phyloP scores from a whole-genome alignment of 441 rosid species.

The Adansonia madagascariensis region DNA sequence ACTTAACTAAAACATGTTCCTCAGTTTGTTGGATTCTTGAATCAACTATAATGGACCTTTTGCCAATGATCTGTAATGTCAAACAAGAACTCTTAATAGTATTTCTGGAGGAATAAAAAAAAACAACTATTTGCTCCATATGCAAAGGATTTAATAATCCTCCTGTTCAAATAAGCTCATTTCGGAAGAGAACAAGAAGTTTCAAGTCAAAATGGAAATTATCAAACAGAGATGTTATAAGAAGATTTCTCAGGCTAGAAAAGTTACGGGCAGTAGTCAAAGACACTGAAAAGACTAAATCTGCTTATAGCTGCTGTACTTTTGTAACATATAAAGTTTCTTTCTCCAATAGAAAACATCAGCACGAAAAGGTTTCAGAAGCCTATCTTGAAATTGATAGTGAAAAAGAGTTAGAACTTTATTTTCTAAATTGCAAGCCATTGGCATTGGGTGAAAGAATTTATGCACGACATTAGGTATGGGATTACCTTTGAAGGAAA shows the following conservation, averaged over 20 bases:
- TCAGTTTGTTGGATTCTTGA: slow-evolving; percentile 4
- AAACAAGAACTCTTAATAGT: slow-evolving; percentile 3
- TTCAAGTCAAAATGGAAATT: slow-evolving; percentile 21
- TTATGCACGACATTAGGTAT: neutral
- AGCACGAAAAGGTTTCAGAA: neutral
- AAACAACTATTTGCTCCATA: neutral
- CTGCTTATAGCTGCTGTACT: neutral
- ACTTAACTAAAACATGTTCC: slow-evolving; percentile 23
- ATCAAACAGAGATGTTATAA: neutral
- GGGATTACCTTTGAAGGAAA: neutral
- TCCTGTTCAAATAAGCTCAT: slow-evolving; percentile 6
- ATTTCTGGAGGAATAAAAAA: neutral
- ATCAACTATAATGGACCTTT: slow-evolving; percentile 8
- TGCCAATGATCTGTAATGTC: slow-evolving; percentile 18
- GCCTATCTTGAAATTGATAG: too few relatives aligned
- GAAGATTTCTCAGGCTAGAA: neutral
- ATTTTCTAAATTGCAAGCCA: neutral
- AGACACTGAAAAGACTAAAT: neutral
- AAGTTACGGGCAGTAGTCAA: neutral
- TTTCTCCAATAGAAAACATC: neutral
- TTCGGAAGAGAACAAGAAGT: neutral
- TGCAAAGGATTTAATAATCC: neutral
- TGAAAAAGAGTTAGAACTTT: neutral
- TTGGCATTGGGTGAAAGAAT: neutral
- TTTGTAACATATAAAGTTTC: neutral